Conservation (phyloP, 1,284 basidiomycete species). For the Cryptococcus jaspeensis region DNA sequence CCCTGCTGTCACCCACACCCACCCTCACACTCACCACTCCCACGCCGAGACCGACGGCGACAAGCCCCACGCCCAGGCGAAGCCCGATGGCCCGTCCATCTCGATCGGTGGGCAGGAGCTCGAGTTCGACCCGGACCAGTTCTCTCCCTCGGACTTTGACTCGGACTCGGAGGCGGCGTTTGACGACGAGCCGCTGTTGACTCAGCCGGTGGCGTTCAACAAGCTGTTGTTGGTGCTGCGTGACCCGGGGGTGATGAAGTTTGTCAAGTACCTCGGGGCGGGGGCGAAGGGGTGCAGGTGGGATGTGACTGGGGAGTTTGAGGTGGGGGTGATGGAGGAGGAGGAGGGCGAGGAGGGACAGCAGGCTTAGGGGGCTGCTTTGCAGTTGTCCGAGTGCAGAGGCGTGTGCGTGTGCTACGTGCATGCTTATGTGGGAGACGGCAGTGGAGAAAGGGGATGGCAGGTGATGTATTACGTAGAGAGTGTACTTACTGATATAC, state of each 20-base stretch:
- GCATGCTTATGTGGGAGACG: background rate
- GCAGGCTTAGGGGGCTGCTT: background rate
- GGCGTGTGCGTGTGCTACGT: background rate
- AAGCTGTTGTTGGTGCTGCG: conserved; percentile 83
- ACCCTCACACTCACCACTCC: no score
- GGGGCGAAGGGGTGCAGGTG: conserved; percentile 81
- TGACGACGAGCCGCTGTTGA: conserved; percentile 82
- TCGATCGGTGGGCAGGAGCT: conserved; percentile 45
- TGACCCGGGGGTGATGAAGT: conserved; percentile 89
- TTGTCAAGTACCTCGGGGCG: conserved; percentile 90
- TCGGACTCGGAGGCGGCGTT: conserved; percentile 53
- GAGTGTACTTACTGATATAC: no score
- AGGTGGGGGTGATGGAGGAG: conserved; percentile 60
- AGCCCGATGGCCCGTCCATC: conserved; percentile 26
- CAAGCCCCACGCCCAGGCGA: background rate
- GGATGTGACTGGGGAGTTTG: conserved; percentile 87
- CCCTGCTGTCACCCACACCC: background rate
- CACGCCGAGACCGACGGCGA: no score
- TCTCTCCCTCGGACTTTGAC: conserved; percentile 51
- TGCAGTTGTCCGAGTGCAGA: no score
- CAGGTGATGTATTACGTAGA: no score
- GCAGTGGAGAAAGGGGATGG: no score
- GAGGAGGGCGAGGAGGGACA: conserved; percentile 47
- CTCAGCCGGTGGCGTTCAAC: conserved; percentile 88
- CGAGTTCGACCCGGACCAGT: conserved; percentile 52